Evolutionary conservation across 2,329 filamentous ascomycete genomes (phyloP).

Genomic region (Penicillium corylophilum): DNA sequence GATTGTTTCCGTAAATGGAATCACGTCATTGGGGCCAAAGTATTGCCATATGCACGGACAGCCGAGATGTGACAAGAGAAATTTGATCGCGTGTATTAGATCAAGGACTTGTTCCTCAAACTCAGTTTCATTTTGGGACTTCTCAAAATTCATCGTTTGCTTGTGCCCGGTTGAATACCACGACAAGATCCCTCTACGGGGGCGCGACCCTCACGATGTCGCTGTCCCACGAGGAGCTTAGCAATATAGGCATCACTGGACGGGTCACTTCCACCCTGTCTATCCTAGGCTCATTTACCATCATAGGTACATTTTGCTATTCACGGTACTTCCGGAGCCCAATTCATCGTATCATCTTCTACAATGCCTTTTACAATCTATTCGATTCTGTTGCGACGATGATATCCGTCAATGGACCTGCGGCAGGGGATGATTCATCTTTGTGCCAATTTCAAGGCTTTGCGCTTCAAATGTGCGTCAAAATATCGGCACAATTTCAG

Average conservation of each 20-base stretch:
- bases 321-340: conserved; percentile 40
- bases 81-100: background rate
- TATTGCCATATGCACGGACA: conserved; percentile 1
- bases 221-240: conserved; percentile 27
- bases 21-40: conserved; percentile 7
- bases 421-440: conserved; percentile 32
- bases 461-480: conserved; percentile 37
- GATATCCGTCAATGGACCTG: conserved; percentile 40
- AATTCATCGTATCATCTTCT: conserved; percentile 41
- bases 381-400: conserved; percentile 41
- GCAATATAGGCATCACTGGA: conserved; percentile 29
- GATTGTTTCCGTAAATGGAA: background rate
- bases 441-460: conserved; percentile 42
- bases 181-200: background rate
- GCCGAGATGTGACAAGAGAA: background rate
- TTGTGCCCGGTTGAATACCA: background rate
- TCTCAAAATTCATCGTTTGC: background rate
- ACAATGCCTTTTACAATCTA: conserved; percentile 40
- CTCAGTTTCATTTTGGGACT: background rate
- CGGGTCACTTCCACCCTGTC: conserved; percentile 34
- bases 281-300: conserved; percentile 34
- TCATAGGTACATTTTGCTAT: conserved; percentile 32
- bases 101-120: background rate
- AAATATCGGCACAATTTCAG: background rate
- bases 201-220: conserved; percentile 15